Conservation (phyloP, 768 basidiomycete species). For the Aureoboletus auriporus region DNA sequence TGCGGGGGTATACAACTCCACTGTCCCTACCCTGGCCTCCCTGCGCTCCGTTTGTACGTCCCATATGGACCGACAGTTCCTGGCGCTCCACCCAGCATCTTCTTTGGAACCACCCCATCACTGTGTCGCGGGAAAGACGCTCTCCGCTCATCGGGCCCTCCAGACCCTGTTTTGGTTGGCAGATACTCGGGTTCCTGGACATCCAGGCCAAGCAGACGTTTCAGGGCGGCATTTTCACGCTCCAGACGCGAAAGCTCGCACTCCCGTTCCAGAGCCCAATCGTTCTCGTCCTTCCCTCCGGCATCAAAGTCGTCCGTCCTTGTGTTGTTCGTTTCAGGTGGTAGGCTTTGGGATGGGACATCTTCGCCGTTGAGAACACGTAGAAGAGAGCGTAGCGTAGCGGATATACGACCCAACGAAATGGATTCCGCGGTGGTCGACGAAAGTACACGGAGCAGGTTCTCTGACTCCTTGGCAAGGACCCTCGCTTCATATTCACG, state of each 20-base stretch:
- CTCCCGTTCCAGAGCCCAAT: slow-evolving; percentile 85
- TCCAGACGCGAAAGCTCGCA: slow-evolving; percentile 85
- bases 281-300: slow-evolving; percentile 45
- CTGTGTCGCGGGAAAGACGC: slow-evolving; percentile 9
- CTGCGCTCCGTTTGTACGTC: slow-evolving; percentile 35
- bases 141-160: slow-evolving; percentile 5
- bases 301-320: slow-evolving; percentile 17
- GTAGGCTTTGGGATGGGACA: slow-evolving; percentile 8
- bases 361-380: slow-evolving; percentile 71
- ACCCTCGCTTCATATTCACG: slow-evolving; percentile 88
- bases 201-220: slow-evolving; percentile 60
- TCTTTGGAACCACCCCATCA: slow-evolving; percentile 18
- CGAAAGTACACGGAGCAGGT: slow-evolving; percentile 52
- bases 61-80: slow-evolving; percentile 42
- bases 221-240: slow-evolving; percentile 80
- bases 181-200: slow-evolving; percentile 21
- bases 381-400: slow-evolving; percentile 64
- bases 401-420: slow-evolving; percentile 66
- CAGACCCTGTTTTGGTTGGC: background rate
- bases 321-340: slow-evolving; percentile 3
- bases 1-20: background rate
- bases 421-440: slow-evolving; percentile 63
- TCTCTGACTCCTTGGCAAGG: slow-evolving; percentile 69
- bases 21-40: slow-evolving; percentile 10
- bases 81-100: slow-evolving; percentile 31